Conservation (phyloP, 2,329 filamentous ascomycete species). For the Madurella fahalii region DNA sequence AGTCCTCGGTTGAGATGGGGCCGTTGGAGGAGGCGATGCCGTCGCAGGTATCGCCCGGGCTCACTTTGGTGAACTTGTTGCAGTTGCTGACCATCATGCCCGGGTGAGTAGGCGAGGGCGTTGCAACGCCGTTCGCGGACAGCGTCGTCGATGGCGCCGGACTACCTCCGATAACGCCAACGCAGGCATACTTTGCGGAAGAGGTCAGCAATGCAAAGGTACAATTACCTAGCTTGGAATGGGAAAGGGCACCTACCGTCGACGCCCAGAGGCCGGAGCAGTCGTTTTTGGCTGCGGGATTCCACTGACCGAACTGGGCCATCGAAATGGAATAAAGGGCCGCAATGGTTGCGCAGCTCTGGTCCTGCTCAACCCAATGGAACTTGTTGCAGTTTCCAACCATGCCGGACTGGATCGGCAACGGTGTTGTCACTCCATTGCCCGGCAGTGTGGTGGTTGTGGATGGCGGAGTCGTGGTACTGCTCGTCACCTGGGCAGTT, state of each 20-base stretch:
- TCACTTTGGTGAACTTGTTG: not conserved
- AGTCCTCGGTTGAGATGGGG: too few relatives aligned
- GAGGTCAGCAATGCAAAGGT: not conserved
- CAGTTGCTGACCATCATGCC: not conserved
- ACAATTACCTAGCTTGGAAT: not conserved
- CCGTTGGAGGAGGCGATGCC: not conserved
- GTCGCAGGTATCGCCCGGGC: not conserved
- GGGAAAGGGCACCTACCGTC: not conserved
- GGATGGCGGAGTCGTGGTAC: not conserved
- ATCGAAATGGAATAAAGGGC: constrained; percentile 5
- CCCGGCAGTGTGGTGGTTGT: constrained; percentile 8
- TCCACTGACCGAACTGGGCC: constrained; percentile 9
- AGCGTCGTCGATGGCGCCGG: too few relatives aligned
- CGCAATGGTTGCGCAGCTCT: constrained; percentile 12
- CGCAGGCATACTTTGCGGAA: not conserved
- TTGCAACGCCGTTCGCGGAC: not conserved
- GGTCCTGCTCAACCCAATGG: constrained; percentile 6
- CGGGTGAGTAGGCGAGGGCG: not conserved
- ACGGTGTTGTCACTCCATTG: constrained; percentile 26
- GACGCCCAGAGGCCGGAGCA: constrained; percentile 11
- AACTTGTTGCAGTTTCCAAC: constrained; percentile 17
- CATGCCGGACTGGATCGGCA: constrained; percentile 29
- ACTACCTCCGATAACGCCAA: not conserved
- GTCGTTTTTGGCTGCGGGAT: constrained; percentile 4
- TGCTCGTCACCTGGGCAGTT: not conserved